phyloP scores from a whole-genome alignment of 2,329 filamentous ascomycete genomes.

The Xenoacremonium recifei region DNA sequence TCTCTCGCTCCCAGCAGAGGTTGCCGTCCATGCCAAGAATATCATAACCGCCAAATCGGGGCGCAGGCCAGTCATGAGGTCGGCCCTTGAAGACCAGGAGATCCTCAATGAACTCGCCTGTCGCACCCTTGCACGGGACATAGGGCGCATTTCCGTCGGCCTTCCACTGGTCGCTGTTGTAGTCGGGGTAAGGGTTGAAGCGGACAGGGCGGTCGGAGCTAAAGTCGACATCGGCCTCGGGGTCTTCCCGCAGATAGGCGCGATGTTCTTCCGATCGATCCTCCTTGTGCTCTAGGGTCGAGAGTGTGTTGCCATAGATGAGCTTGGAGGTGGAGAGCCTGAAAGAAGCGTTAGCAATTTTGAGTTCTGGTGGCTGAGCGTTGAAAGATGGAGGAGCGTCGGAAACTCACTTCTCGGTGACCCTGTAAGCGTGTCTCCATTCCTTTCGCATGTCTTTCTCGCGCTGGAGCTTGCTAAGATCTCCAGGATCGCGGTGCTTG shows the following conservation, averaged over 20 bases:
- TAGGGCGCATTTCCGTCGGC: slow-evolving; percentile 55
- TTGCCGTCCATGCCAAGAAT: slow-evolving; percentile 60
- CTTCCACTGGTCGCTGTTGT: slow-evolving; percentile 63
- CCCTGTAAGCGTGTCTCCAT: slow-evolving; percentile 40
- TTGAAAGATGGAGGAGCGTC: slow-evolving; percentile 4
- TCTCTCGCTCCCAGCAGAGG: slow-evolving; percentile 66
- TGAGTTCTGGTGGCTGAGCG: slow-evolving; percentile 13
- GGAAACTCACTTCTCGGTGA: slow-evolving; percentile 39
- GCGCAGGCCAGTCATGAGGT: slow-evolving; percentile 56
- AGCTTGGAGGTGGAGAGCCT: slow-evolving; percentile 47
- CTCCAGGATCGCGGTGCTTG: slow-evolving; percentile 29
- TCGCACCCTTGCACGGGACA: slow-evolving; percentile 63
- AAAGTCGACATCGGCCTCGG: slow-evolving; percentile 38
- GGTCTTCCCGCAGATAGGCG: slow-evolving; percentile 30
- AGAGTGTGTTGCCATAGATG: slow-evolving; percentile 57
- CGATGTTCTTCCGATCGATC: slow-evolving; percentile 31
- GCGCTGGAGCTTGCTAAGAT: slow-evolving; percentile 33
- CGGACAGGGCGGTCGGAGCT: slow-evolving; percentile 48
- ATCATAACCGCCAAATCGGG: slow-evolving; percentile 62
- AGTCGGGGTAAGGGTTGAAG: slow-evolving; percentile 71
- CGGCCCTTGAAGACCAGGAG: slow-evolving; percentile 63
- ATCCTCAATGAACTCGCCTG: slow-evolving; percentile 59
- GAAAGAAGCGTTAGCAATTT: slow-evolving; percentile 3
- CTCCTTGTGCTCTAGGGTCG: slow-evolving; percentile 42
- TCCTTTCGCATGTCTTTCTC: slow-evolving; percentile 43